Evolutionary conservation across 2,329 filamentous ascomycete genomes (phyloP).

Genomic region (Fusarium sp.): DNA sequence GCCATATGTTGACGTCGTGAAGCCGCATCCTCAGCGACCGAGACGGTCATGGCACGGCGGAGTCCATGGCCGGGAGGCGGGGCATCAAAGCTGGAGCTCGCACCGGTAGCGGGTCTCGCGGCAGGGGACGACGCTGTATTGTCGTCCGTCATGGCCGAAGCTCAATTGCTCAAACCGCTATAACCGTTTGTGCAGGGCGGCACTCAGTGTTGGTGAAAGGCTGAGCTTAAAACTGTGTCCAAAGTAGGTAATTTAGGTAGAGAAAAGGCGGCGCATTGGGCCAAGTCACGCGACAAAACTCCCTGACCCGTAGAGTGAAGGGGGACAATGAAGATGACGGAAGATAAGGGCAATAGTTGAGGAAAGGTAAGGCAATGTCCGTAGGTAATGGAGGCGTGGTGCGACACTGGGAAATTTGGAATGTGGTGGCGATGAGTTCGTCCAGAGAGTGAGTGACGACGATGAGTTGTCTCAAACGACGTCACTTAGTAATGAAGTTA

Average conservation of each 20-base stretch:
- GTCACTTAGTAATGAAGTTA: slow-evolving; percentile 28
- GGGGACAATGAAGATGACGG: slow-evolving; percentile 7
- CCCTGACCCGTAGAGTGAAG: slow-evolving; percentile 1
- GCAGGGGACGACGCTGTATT: slow-evolving; percentile 28
- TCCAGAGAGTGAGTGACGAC: slow-evolving; percentile 3
- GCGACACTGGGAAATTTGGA: slow-evolving; percentile 32
- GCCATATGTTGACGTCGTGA: slow-evolving; percentile 24
- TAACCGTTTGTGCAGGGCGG: slow-evolving; percentile 3
- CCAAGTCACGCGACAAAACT: slow-evolving; percentile 38
- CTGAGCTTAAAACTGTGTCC: slow-evolving; percentile 3
- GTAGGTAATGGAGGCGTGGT: slow-evolving; percentile 23
- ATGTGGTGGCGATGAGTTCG: slow-evolving; percentile 37
- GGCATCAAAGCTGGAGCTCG: slow-evolving; percentile 39
- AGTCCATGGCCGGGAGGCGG: slow-evolving; percentile 53
- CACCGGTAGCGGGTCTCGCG: slow-evolving; percentile 48
- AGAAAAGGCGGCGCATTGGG: slow-evolving; percentile 18
- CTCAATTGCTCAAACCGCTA: slow-evolving; percentile 16
- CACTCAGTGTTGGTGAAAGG: not conserved
- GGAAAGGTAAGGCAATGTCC: not conserved
- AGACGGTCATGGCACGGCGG: slow-evolving; percentile 58
- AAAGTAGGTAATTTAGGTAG: not conserved
- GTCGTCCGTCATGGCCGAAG: slow-evolving; percentile 35
- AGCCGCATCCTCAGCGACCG: slow-evolving; percentile 44
- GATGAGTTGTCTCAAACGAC: slow-evolving; percentile 27
- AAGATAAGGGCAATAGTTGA: not conserved